Evolutionary conservation across 1,284 basidiomycete genomes (phyloP).

Genomic region (Ganoderma resinaceum): DNA sequence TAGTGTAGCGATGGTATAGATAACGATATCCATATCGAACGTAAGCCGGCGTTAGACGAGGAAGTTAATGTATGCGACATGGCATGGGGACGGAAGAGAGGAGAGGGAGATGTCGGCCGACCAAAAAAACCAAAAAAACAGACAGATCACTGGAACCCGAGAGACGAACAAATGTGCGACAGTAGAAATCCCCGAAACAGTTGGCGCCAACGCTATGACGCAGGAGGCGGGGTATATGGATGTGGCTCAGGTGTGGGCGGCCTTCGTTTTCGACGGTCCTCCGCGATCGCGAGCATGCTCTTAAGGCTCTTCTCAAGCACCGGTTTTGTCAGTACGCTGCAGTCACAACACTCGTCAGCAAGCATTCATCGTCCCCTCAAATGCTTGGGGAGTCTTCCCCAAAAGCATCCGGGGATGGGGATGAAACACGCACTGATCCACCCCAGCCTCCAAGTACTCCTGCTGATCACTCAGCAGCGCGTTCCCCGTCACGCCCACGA

Average conservation of each 20-base stretch:
- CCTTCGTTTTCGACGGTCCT: constrained; percentile 40
- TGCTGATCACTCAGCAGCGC: constrained; percentile 72
- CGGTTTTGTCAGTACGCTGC: constrained; percentile 48
- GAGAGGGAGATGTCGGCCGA: background rate
- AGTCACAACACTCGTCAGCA: constrained; percentile 33
- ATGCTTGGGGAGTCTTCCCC: no score
- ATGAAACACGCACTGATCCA: constrained; percentile 64
- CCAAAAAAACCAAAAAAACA: background rate
- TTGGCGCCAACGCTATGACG: constrained; percentile 3
- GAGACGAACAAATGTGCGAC: background rate
- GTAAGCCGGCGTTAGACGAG: background rate
- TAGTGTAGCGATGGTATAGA: background rate
- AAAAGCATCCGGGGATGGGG: no score
- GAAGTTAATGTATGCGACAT: background rate
- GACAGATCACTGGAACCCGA: background rate
- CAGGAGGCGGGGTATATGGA: background rate
- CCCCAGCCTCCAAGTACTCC: constrained; percentile 81
- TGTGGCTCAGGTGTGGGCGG: constrained; percentile 1
- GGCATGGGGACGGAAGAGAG: background rate
- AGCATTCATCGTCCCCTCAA: background rate
- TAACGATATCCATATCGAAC: background rate
- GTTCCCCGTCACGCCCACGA: constrained; percentile 83
- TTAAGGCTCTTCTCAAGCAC: constrained; percentile 46
- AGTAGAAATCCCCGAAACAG: background rate
- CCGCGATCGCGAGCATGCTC: constrained; percentile 43